A percentile compares a stretch with the other conserved stretches of the same genome.
Evolutionary conservation across 2,329 filamentous ascomycete species (phyloP).

Genomic region (Penicillium sp.): DNA sequence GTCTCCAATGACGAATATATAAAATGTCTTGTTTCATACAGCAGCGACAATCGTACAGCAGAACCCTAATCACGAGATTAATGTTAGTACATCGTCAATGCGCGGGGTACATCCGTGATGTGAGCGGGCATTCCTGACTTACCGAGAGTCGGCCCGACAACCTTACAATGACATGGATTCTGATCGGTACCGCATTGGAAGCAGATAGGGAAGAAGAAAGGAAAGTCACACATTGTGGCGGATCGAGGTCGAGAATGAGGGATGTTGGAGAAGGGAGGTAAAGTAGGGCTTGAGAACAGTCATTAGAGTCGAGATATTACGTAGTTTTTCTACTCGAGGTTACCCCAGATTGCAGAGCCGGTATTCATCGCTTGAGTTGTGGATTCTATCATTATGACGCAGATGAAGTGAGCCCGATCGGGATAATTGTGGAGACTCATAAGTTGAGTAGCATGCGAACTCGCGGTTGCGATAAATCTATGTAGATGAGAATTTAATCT

Average conservation of each 20-base stretch:
- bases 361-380: constrained; percentile 9
- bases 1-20: not conserved
- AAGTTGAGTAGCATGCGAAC: not conserved
- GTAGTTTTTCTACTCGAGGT: not conserved
- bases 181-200: constrained; percentile 58
- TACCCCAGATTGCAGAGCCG: constrained; percentile 4
- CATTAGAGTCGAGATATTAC: not conserved
- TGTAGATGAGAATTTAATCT: not conserved
- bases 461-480: not conserved
- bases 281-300: not conserved
- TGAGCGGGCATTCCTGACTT: constrained; percentile 17
- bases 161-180: constrained; percentile 59
- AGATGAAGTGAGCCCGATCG: constrained; percentile 20
- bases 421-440: not conserved
- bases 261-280: not conserved
- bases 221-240: constrained; percentile 35
- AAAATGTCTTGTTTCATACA: constrained; percentile 34
- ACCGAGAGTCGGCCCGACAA: constrained; percentile 56
- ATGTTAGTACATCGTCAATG: not conserved
- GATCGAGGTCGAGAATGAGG: not conserved
- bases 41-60: constrained; percentile 50
- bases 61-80: constrained; percentile 36
- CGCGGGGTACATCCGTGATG: not conserved
- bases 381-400: constrained; percentile 27
- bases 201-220: constrained; percentile 52